Conservation (phyloP, 768 basidiomycete species). For the Tricholoma terreum region DNA sequence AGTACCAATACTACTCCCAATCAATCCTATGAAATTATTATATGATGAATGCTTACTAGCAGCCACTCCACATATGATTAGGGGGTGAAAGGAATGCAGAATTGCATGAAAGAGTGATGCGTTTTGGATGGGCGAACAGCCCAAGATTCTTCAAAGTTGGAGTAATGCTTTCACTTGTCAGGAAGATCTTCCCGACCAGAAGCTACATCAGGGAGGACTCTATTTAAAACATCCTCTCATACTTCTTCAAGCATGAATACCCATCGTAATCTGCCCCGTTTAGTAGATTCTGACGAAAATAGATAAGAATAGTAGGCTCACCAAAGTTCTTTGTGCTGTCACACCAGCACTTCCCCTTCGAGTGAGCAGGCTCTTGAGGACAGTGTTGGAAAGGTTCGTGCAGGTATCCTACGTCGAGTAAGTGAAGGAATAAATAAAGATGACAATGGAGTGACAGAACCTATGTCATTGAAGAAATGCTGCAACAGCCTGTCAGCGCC, state of each 20-base stretch:
- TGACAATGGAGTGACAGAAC: constrained; percentile 16
- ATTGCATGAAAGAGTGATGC: no score
- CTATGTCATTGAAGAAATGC: constrained; percentile 95
- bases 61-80: not conserved
- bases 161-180: not conserved
- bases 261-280: constrained; percentile 64
- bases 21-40: constrained; percentile 57
- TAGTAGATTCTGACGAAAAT: not conserved
- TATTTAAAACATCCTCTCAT: constrained; percentile 56
- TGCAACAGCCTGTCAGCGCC: constrained; percentile 15
- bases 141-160: not conserved
- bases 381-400: constrained; percentile 96
- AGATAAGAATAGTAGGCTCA: constrained; percentile 26
- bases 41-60: not conserved
- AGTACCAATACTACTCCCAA: constrained; percentile 96
- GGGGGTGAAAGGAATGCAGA: no score
- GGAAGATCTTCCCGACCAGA: not conserved
- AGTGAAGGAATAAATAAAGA: not conserved
- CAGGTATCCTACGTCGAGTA: constrained; percentile 50
- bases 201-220: constrained; percentile 7
- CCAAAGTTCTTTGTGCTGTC: constrained; percentile 72
- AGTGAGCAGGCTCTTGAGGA: constrained; percentile 71
- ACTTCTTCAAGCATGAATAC: constrained; percentile 87
- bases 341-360: constrained; percentile 85
- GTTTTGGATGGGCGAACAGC: no score